Conservation (phyloP, 1,284 basidiomycete species). For the Puccinia sorghi region DNA sequence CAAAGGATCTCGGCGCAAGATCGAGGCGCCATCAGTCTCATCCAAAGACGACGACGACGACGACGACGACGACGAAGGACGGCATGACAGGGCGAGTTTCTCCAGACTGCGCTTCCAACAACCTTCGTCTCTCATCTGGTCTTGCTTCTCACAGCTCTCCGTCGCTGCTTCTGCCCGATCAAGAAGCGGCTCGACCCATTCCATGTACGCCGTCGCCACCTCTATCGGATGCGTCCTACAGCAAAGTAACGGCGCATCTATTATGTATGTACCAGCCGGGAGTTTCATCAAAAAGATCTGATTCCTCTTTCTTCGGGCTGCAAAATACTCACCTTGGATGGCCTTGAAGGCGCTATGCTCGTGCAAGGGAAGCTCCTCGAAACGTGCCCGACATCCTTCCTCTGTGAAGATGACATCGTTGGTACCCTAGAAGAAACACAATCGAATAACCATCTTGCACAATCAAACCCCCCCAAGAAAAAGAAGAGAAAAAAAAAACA, state of each 20-base stretch:
- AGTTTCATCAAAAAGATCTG: too few relatives aligned
- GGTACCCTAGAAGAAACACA: background rate
- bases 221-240: constrained; percentile 26
- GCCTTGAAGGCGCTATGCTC: background rate
- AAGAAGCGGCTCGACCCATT: constrained; percentile 21
- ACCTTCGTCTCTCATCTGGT: background rate
- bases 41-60: too few relatives aligned
- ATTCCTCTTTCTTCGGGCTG: too few relatives aligned
- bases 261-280: too few relatives aligned
- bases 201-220: background rate
- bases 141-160: background rate
- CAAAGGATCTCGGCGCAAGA: constrained; percentile 7
- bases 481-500: background rate
- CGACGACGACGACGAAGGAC: too few relatives aligned
- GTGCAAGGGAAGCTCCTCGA: constrained; percentile 7
- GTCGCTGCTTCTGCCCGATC: background rate
- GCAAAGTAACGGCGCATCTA: constrained; percentile 26
- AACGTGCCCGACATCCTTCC: background rate
- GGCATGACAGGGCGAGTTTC: background rate
- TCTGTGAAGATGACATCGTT: constrained; percentile 24
- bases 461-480: too few relatives aligned
- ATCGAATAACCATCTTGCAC: background rate
- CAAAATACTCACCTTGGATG: background rate
- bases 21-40: constrained; percentile 2
- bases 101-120: constrained; percentile 10